phyloP scores from a whole-genome alignment of 176 grass and related monocot species.

The Cymbopogon citratus region DNA sequence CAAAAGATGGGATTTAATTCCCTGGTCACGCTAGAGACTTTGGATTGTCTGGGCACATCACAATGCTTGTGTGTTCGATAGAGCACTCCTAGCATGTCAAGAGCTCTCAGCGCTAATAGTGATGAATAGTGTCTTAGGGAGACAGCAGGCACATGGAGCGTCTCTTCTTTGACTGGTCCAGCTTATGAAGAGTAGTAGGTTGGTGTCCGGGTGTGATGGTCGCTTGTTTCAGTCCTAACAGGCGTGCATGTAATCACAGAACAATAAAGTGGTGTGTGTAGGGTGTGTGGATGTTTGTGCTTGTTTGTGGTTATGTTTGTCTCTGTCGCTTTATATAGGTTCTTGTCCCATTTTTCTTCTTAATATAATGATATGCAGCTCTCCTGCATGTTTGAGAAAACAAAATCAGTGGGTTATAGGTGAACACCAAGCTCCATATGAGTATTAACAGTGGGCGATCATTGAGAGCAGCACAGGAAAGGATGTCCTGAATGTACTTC shows the following conservation, averaged over 20 bases:
- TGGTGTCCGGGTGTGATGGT: neutral
- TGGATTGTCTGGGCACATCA: neutral
- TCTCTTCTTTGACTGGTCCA: neutral
- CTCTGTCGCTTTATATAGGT: neutral
- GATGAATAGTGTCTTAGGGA: neutral
- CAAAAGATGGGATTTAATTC: neutral
- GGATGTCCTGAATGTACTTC: too few relatives aligned
- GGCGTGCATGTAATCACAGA: neutral
- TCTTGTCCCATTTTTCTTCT: neutral
- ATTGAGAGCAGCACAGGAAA: too few relatives aligned
- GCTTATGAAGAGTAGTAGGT: neutral
- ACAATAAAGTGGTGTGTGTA: neutral
- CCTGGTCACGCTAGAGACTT: neutral
- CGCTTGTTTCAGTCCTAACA: neutral
- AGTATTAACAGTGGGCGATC: too few relatives aligned
- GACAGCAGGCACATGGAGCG: neutral
- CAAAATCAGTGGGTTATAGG: neutral
- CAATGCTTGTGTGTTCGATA: neutral
- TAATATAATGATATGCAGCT: neutral
- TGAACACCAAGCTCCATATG: too few relatives aligned
- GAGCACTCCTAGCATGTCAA: neutral
- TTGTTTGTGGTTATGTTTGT: neutral
- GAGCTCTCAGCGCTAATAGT: neutral
- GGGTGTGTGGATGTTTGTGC: neutral
- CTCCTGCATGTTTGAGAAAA: neutral